Percentiles rank a stretch among this genome's conserved stretches.
Conservation (phyloP, 495 filamentous ascomycete species). For the Aspergillus heteromorphus region DNA sequence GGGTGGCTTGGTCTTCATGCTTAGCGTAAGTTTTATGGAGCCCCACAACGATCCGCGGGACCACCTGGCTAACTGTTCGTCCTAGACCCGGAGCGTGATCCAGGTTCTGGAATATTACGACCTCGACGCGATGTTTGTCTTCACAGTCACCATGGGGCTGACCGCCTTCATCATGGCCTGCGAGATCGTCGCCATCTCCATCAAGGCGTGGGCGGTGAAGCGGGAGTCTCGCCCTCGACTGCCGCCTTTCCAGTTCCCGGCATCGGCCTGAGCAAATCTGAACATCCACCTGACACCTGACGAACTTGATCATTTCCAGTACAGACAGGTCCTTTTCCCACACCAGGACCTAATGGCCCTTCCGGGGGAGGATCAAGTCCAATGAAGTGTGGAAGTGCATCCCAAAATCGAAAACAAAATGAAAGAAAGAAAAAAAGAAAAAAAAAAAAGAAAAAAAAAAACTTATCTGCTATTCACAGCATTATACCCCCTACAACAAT, state of each 20-base stretch:
- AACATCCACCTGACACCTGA: not conserved
- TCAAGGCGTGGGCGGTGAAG: constrained; percentile 84
- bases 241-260: constrained; percentile 19
- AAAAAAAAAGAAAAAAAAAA: not conserved
- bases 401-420: not conserved
- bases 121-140: constrained; percentile 82
- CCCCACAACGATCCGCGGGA: not conserved
- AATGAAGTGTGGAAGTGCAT: not conserved
- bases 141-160: constrained; percentile 83
- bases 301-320: too few relatives aligned
- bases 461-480: constrained; percentile 13
- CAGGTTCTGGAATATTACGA: constrained; percentile 68
- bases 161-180: constrained; percentile 83
- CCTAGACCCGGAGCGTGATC: constrained; percentile 65
- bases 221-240: constrained; percentile 43
- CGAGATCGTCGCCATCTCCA: constrained; percentile 67
- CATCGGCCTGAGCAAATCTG: constrained; percentile 5
- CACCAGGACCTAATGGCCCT: not conserved
- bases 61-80: not conserved
- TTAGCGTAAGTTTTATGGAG: constrained; percentile 58
- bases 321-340: too few relatives aligned
- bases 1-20: constrained; percentile 90
- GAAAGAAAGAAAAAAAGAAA: not conserved
- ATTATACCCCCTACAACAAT: constrained; percentile 23
- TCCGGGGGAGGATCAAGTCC: not conserved